phyloP scores from a whole-genome alignment of 2,329 filamentous ascomycete species.

The Aspergillus uvarum region DNA sequence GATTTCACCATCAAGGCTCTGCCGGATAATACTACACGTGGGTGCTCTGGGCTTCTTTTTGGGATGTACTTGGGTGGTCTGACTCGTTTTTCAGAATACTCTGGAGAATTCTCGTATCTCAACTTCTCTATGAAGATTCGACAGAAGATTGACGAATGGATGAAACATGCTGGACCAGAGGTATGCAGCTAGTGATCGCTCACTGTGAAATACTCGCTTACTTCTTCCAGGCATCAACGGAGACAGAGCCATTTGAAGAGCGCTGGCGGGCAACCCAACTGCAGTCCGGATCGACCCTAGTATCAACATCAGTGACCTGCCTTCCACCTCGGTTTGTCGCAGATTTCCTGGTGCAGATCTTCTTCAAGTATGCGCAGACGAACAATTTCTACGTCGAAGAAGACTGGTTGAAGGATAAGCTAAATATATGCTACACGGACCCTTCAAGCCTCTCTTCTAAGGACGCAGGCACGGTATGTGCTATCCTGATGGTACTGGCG shows the following conservation, averaged over 20 bases:
- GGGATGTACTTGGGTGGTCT: slow-evolving; percentile 2
- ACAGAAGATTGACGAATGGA: slow-evolving; percentile 45
- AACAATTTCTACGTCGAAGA: slow-evolving; percentile 48
- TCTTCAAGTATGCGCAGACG: slow-evolving; percentile 46
- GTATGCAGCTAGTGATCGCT: slow-evolving; percentile 20
- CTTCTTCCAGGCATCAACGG: slow-evolving; percentile 31
- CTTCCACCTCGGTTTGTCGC: slow-evolving; percentile 47
- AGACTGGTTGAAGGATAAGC: slow-evolving; percentile 41
- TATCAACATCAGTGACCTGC: slow-evolving; percentile 40
- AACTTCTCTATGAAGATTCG: slow-evolving; percentile 47
- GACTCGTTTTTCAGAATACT: slow-evolving; percentile 37
- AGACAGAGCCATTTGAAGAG: slow-evolving; percentile 43
- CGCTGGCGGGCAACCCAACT: slow-evolving; percentile 45
- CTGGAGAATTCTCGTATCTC: slow-evolving; percentile 47
- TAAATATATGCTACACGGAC: slow-evolving; percentile 40
- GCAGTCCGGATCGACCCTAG: slow-evolving; percentile 39
- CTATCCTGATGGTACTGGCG: slow-evolving; percentile 45
- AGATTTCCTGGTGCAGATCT: slow-evolving; percentile 44
- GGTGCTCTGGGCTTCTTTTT: slow-evolving; percentile 14
- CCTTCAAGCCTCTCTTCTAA: slow-evolving; percentile 36
- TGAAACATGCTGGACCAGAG: slow-evolving; percentile 39
- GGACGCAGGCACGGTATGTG: slow-evolving; percentile 43
- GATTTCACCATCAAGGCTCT: slow-evolving; percentile 42
- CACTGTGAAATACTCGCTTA: slow-evolving; percentile 8
- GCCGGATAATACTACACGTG: slow-evolving; percentile 42